Base-by-base conservation (phyloP, 768 basidiomycete species). In the Boletus vinaceobasis region DNA sequence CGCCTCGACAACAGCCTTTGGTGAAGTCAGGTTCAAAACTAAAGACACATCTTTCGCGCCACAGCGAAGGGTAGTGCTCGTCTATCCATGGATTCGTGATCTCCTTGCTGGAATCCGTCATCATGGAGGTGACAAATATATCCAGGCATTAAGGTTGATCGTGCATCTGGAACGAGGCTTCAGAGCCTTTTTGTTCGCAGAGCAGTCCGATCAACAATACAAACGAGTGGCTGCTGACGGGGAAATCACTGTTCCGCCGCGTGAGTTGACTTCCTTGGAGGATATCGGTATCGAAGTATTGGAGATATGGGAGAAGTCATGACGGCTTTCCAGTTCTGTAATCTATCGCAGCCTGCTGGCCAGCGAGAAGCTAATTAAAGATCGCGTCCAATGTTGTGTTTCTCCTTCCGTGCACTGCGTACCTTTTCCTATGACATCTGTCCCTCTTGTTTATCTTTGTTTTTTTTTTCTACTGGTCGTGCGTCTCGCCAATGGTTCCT, bases 171-270 rank as follows among this genome's bases (percentile, higher is more conserved):
- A 55, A n/a, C 53, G 42, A 10, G 52, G 52, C 10, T 59, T 59
- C 43, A 44, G 27, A 19, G 50, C 53, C 7, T 40, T 60, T 3
- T 26, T 52, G 33, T 55, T 60, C 7, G 45, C 29, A 23, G 47
- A 60, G 19, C 53, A 59, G 3, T 50, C 47, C 3, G 10, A 15
- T 29, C 46, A 31, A 5, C 27, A 29, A n/a, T 39, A 60, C 70
- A 72, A 62, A 19, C 63, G 58, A 43, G 31, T 59, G 21, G 55
- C 50, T 36, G n/a, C 57, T 9, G 54, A 43, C 13, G 14, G 3
- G 14, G 48, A 50, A 17, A 56, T 56, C 31, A 1, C 11, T 2
- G 39, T 58, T 45, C 31, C 39, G 2, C 21, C 27, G 13, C 5
- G 37, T 21, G 8, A n/a, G 4, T 21, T 58, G 44, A 27, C 33